These are phyloP conservation scores for Fusarium nurragi DNA, from an alignment of 2,329 filamentous ascomycete genomes.

Conservation along the genomic window DNA sequence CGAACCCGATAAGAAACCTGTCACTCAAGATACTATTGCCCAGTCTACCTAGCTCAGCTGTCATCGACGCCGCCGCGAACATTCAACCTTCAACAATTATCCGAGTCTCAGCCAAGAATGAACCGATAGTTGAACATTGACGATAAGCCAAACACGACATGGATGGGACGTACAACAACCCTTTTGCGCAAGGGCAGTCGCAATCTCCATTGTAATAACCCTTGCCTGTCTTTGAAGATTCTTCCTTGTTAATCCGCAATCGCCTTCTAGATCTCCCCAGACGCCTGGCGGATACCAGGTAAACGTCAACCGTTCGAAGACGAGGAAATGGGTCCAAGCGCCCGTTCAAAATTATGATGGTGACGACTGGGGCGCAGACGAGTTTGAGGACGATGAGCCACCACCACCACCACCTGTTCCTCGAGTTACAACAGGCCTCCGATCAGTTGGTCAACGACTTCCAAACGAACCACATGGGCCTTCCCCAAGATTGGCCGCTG, in stretches of 20 bases:
- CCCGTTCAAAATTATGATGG: conserved; percentile 88
- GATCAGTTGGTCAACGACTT: conserved; percentile 46
- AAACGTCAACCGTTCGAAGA: conserved; percentile 89
- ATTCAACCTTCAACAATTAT: not conserved
- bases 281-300: conserved; percentile 70
- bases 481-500: conserved; percentile 41
- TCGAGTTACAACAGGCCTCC: conserved; percentile 42
- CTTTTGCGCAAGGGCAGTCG: conserved; percentile 43
- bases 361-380: conserved; percentile 87
- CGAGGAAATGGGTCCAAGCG: conserved; percentile 94
- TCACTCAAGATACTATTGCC: conserved; percentile 18
- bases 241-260: conserved; percentile 21
- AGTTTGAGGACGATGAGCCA: conserved; percentile 66
- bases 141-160: conserved; percentile 36
- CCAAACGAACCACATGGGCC: conserved; percentile 42
- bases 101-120: conserved; percentile 37
- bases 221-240: not conserved
- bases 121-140: conserved; percentile 31
- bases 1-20: conserved; percentile 25
- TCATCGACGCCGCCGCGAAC: conserved; percentile 11
- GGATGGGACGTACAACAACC: conserved; percentile 46
- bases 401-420: conserved; percentile 51
- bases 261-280: conserved; percentile 43
- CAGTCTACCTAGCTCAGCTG: conserved; percentile 10
- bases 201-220: conserved; percentile 44